Evolutionary conservation across 345 rosid species (phyloP).

Genomic region (Alliaria petiolata): DNA sequence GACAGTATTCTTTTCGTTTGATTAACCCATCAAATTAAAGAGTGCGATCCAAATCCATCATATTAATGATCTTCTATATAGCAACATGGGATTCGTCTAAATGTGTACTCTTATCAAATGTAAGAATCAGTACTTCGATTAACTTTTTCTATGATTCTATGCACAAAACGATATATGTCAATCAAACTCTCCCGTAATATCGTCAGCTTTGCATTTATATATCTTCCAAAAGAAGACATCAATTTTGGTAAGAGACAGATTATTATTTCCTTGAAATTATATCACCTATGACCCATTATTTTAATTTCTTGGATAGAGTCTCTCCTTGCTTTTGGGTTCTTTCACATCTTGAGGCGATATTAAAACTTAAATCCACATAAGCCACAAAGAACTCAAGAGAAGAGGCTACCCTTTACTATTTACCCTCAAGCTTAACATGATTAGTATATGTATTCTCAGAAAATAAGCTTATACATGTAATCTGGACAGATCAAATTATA

Average conservation of each 20-base stretch:
- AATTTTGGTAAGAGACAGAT: not conserved
- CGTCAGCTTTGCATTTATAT: constrained; percentile 16
- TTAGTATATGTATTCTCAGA: not conserved
- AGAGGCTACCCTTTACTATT: not conserved
- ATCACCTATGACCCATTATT: not conserved
- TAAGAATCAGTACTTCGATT: not conserved
- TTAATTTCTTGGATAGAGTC: not conserved
- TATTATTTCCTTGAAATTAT: not conserved
- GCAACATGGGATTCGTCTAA: not conserved
- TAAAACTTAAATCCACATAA: constrained; percentile 12
- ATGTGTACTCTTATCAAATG: not conserved
- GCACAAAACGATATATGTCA: not conserved
- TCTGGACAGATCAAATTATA: too few species aligned
- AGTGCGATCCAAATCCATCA: not conserved
- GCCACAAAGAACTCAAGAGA: not conserved
- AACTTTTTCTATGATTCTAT: not conserved
- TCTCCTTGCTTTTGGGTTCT: constrained; percentile 12
- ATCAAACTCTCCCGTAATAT: constrained; percentile 24
- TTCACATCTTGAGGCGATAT: not conserved
- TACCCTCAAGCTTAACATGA: not conserved
- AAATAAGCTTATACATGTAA: too few species aligned
- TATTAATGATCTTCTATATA: not conserved
- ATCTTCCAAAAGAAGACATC: not conserved
- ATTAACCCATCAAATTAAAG: not conserved
- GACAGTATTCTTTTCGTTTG: not conserved